phyloP scores from a whole-genome alignment of 2,329 filamentous ascomycete species.

The Stachybotrys chlorohalonatus region DNA sequence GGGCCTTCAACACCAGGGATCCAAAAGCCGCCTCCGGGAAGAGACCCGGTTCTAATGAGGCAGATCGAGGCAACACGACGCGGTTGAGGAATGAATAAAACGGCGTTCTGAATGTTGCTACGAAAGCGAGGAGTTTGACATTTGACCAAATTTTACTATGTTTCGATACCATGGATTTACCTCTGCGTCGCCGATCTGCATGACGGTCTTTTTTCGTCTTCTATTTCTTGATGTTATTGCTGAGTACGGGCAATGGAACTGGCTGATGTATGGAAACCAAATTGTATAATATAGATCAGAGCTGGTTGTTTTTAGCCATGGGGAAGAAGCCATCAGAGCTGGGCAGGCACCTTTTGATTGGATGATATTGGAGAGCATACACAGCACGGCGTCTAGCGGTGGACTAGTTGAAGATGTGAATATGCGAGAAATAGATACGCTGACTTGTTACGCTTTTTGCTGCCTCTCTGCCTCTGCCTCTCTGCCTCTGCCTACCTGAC shows the following conservation, averaged over 20 bases:
- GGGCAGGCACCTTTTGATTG: not conserved
- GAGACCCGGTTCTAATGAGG: constrained; percentile 35
- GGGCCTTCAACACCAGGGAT: constrained; percentile 39
- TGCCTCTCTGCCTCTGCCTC: too few species aligned
- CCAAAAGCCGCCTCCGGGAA: constrained; percentile 45
- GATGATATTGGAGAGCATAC: too few species aligned
- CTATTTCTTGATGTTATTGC: not conserved
- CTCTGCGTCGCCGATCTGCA: too few species aligned
- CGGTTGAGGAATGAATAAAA: not conserved
- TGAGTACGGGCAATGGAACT: too few species aligned
- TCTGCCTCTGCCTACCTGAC: too few species aligned
- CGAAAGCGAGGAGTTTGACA: not conserved
- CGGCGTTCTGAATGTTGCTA: not conserved
- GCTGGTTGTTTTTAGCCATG: too few species aligned
- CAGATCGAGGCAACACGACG: not conserved
- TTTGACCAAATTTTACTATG: not conserved
- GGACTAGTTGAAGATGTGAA: too few species aligned
- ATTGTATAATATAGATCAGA: not conserved
- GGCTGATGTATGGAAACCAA: not conserved
- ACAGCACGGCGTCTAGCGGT: too few species aligned
- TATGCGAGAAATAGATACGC: too few species aligned
- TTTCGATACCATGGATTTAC: not conserved
- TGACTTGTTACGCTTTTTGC: too few species aligned
- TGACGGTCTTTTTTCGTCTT: not conserved
- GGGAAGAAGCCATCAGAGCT: not conserved